Evolutionary conservation across 2,329 filamentous ascomycete genomes (phyloP), one percentile per base, ranked within the genome.

Genomic region (Microdochium trichocladiopsis): DNA sequence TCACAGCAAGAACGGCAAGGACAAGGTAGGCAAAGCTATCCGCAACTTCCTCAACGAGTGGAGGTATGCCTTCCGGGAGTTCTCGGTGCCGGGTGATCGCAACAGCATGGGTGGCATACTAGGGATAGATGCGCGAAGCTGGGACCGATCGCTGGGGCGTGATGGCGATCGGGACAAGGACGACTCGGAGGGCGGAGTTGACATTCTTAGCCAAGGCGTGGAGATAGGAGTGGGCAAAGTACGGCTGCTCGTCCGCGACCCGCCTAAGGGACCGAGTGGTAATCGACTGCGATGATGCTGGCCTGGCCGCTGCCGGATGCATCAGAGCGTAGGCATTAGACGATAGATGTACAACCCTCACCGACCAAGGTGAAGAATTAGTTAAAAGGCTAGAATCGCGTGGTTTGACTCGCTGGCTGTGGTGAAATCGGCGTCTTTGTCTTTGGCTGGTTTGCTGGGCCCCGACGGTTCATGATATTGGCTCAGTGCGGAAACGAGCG

Each of bases 1-100:
- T 64, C 94, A 99, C 71, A 95, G 90, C 68, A 97, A 97, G 76
- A 96, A 96, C 65, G 93, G 94, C 62, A 97, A 97, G 69, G 94
- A 99, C 71, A 99, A 99, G 72, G 90, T 99, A 33, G 93, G 93
- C 65, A 96, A 95, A 72, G 91, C 92, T 1, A 86, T 97, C 56
- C 86, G 94, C 51, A 84, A 82, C 59, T 97, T 95, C 72, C 75
- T 99, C 52, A 95, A 93, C 65, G 93, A 97, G 67, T 96, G 92
- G 91, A 84, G 90, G 56, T 99, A 96, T 66, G 88, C 90, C 0
- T 99, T 93, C 71, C 87, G 93, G 51, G 94, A 99, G 70, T 99
- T 99, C 70, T 94, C 88, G 36, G 92, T 96, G 10, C 91, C 92
- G 2, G 93, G 93, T n/a, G 94, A 97, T 69, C 82, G 90, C 52